Evolutionary conservation across 1,284 basidiomycete species (phyloP), one percentile per base, ranked within the genome.

Genomic region (Ceratobasidium sp.): DNA sequence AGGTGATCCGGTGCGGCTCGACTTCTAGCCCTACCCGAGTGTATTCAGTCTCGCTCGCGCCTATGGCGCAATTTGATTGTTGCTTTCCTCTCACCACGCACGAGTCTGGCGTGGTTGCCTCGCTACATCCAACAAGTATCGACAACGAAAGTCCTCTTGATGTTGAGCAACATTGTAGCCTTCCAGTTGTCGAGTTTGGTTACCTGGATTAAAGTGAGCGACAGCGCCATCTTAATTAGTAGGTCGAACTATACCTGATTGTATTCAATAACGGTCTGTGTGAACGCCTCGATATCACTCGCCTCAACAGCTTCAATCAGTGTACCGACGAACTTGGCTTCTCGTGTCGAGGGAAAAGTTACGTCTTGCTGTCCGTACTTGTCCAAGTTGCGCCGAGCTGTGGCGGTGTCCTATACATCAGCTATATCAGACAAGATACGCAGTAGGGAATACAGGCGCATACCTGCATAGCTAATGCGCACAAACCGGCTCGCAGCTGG

Each of bases 101-200:
- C n/a, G n/a, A n/a, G n/a, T n/a, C n/a, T n/a, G n/a, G n/a, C n/a
- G n/a, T n/a, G n/a, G n/a, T n/a, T n/a, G n/a, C n/a, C n/a, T n/a
- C n/a, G n/a, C n/a, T n/a, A n/a, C n/a, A n/a, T n/a, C n/a, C n/a
- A n/a, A n/a, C n/a, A n/a, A n/a, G 96, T 97, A n/a, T 89, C 90
- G 74, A 90, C 90, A 78, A 93, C 89, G 78, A 98, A 91, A 40
- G 88, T 87, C 83, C 89, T 90, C 89, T 98, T 98, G 85, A 98
- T 92, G 86, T 93, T 93, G 82, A 98, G 86, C 81, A 99, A 84
- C 70, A 98, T 92, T 48, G 85, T 88, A 52, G 96, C 98, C 90
- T 98, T 98, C 96, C 96, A 98, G 85, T 94, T 94, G 85, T 98
- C 96, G 82, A 98, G 86, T 85, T 95, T 96, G 57, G 91, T 93